Conservation (phyloP, 495 filamentous ascomycete species). For the Daldinia grandis region DNA sequence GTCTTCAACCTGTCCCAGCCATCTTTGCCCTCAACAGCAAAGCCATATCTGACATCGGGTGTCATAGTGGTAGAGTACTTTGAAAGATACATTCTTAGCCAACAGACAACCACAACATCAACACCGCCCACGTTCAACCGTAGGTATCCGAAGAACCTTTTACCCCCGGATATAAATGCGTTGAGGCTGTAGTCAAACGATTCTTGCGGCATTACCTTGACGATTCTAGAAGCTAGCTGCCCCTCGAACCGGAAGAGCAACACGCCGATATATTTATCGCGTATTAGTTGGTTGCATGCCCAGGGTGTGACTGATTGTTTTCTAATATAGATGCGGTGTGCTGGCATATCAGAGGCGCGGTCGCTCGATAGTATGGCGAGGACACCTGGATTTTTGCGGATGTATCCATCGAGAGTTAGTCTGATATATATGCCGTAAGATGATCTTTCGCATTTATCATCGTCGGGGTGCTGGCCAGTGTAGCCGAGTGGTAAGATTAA, state of each 20-base stretch:
- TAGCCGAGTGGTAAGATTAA: slow-evolving; percentile 12
- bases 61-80: neutral
- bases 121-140: slow-evolving; percentile 1
- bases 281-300: neutral
- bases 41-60: slow-evolving; percentile 1
- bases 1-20: slow-evolving; percentile 17
- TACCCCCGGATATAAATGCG: slow-evolving; percentile 14
- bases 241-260: slow-evolving; percentile 8
- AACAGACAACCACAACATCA: slow-evolving; percentile 12
- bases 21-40: slow-evolving; percentile 7
- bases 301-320: slow-evolving; percentile 10
- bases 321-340: slow-evolving; percentile 17
- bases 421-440: slow-evolving; percentile 17
- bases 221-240: neutral
- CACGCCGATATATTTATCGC: slow-evolving; percentile 8
- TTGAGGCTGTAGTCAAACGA: slow-evolving; percentile 14
- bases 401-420: slow-evolving; percentile 20
- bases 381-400: slow-evolving; percentile 9
- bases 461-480: neutral
- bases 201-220: slow-evolving; percentile 12
- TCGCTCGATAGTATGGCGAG: slow-evolving; percentile 4
- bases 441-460: neutral
- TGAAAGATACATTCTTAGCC: slow-evolving; percentile 3
- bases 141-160: slow-evolving; percentile 17
- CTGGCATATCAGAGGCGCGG: slow-evolving; percentile 3